Conservation (phyloP, 441 rosid species). For the Croton setiger region DNA sequence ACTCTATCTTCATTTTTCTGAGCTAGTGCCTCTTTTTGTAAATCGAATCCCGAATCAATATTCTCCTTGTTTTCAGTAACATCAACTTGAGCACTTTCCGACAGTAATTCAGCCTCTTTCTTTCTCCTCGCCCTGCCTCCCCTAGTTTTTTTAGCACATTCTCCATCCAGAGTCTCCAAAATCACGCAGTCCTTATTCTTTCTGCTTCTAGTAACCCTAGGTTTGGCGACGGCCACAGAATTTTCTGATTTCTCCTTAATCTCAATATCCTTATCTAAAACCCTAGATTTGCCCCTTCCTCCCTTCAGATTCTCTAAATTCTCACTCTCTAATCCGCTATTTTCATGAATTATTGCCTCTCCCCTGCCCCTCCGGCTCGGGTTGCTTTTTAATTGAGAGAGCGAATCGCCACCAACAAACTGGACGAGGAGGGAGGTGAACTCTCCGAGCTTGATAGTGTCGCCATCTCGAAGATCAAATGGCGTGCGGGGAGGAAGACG, state of each 20-base stretch:
- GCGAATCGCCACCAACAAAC: conserved; percentile 12
- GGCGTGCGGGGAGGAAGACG: conserved; percentile 31
- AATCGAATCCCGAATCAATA: too few relatives aligned
- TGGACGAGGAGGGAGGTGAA: conserved; percentile 44
- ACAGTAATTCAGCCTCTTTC: too few relatives aligned
- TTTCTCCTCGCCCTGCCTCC: too few relatives aligned
- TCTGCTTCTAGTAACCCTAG: too few relatives aligned
- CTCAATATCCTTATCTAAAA: conserved; percentile 16
- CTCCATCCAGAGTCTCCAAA: conserved; percentile 20
- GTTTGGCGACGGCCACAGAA: too few relatives aligned
- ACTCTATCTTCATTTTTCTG: too few relatives aligned
- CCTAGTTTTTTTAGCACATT: too few relatives aligned
- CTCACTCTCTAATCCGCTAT: background rate
- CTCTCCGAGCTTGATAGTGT: conserved; percentile 58
- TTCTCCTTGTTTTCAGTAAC: too few relatives aligned
- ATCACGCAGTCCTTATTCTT: background rate
- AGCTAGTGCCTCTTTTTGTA: too few relatives aligned
- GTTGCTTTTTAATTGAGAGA: conserved; percentile 27
- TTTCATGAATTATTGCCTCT: background rate
- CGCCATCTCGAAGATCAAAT: conserved; percentile 42
- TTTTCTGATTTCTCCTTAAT: background rate
- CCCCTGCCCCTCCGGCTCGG: conserved; percentile 10
- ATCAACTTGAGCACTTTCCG: too few relatives aligned
- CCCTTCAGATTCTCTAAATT: conserved; percentile 17
- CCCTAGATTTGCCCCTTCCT: conserved; percentile 29